Evolutionary conservation across 306 rosid species (phyloP), one percentile per base, ranked within the genome.

Genomic region (Prinsepia uniflora): DNA sequence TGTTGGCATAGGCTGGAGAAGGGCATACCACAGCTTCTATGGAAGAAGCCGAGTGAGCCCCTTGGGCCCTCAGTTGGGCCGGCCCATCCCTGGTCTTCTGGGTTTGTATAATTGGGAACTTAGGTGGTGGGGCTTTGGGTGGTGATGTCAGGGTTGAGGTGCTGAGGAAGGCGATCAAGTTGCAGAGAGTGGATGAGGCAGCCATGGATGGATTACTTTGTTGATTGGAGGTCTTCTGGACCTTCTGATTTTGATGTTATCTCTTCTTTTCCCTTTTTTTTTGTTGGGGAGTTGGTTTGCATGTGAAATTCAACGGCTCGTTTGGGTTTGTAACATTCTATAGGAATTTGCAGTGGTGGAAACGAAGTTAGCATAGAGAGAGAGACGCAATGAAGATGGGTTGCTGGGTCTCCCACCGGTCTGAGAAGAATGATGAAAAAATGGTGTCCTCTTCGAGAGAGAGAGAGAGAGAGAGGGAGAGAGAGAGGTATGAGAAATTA

Each of bases 1-100:
- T 73, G 72, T 81, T 84, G 7, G 92, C 70, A 41, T 76, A 47
- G 19, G 88, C 92, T 34, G 81, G 72, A 0, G 90, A 76, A 0
- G 98, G 96, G 50, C 84, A 79, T 39, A 72, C 76, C 40, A 89
- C 96, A 3, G 96, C 79, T 44, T 87, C 83, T 7, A 83, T 34
- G 18, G 84, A 40, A 6, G 73, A 11, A 8, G 65, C 13, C 20
- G 79, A 36, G 46, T 47, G 46, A 40, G 34, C 67, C 40, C 48
- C 52, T n/a, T 77, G 78, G n/a, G 79, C 49, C 1, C 63, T 72
- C 8, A 78, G 76, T 8, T 79, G 47, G 18, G 63, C 78, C 40
- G 59, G n/a, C 36, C 64, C 57, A 18, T 73, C 77, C 19, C 71
- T 52, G 56, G 68, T 41, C 71, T 78, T 78, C 15, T 67, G 80